phyloP scores from a whole-genome alignment of 306 rosid genomes.

The Corylus americana region DNA sequence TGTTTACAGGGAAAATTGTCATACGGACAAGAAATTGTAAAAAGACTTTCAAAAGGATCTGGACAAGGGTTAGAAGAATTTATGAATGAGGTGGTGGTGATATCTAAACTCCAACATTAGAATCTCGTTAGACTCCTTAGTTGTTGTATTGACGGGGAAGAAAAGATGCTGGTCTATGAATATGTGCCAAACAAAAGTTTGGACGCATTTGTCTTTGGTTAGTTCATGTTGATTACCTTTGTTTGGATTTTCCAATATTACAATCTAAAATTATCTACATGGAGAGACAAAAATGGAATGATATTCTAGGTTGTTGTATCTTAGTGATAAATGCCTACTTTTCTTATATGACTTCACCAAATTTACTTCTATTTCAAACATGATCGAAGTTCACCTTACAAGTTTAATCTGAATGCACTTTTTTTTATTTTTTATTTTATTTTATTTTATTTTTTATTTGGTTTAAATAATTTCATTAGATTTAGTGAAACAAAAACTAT shows the following conservation, averaged over 20 bases:
- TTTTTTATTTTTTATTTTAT: not conserved
- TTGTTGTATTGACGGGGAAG: no score
- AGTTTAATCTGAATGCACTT: not conserved
- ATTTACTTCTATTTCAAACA: not conserved
- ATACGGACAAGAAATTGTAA: constrained; percentile 20
- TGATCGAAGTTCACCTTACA: not conserved
- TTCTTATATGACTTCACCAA: not conserved
- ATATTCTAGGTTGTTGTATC: constrained; percentile 41
- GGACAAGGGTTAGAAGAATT: constrained; percentile 51
- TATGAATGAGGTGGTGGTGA: constrained; percentile 47
- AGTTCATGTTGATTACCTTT: no score
- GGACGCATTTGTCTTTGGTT: no score
- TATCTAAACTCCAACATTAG: constrained; percentile 54
- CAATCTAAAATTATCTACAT: constrained; percentile 3
- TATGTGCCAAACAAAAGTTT: no score
- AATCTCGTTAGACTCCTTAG: constrained; percentile 38
- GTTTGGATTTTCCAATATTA: no score
- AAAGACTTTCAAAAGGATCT: constrained; percentile 40
- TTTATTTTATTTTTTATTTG: not conserved
- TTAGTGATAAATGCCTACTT: constrained; percentile 30
- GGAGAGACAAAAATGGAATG: constrained; percentile 48
- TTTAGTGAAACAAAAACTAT: constrained; percentile 12
- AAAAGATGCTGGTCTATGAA: no score
- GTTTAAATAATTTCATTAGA: constrained; percentile 15
- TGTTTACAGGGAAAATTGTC: not conserved